These are phyloP conservation scores for Phytophthora colocasiae DNA, from an alignment of 352 stramenopile genomes.

Conservation along the genomic window DNA sequence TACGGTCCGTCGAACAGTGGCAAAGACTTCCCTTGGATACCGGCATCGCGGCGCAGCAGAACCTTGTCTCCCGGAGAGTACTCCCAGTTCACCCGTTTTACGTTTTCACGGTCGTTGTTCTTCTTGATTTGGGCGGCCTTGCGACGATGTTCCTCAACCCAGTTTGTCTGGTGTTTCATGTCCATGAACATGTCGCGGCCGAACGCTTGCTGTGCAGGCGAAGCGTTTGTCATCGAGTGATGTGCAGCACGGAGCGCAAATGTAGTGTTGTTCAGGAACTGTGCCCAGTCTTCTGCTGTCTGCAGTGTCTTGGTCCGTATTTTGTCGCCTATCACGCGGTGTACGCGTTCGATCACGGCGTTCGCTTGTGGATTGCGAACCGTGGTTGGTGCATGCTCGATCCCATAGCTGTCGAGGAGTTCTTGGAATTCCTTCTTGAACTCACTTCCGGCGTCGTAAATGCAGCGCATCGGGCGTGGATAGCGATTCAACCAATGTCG, in stretches of 20 bases:
- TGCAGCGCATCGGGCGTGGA: not conserved
- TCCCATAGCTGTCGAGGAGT: slow-evolving; percentile 6
- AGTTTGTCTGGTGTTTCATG: slow-evolving; percentile 3
- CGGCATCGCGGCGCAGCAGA: not conserved
- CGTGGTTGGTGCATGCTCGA: not conserved
- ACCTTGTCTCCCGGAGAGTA: not conserved
- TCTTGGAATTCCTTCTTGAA: slow-evolving; percentile 4
- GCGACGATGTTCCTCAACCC: not conserved
- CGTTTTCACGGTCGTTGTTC: slow-evolving; percentile 4
- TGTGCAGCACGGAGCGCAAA: slow-evolving; percentile 1
- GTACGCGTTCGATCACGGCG: slow-evolving; percentile 4
- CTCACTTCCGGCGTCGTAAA: not conserved
- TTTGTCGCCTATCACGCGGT: slow-evolving; percentile 11
- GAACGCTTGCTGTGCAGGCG: slow-evolving; percentile 1
- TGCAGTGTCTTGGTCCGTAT: not conserved
- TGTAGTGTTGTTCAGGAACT: slow-evolving; percentile 5
- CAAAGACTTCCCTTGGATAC: not conserved
- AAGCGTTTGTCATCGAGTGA: not conserved
- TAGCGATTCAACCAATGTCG: slow-evolving; percentile 10
- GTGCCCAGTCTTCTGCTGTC: not conserved
- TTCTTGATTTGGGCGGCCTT: not conserved
- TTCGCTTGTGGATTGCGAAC: slow-evolving; percentile 1
- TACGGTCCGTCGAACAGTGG: slow-evolving; percentile 10
- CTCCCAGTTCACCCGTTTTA: not conserved
- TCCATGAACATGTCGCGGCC: slow-evolving; percentile 10